phyloP scores from a whole-genome alignment of 1,284 basidiomycete species.

The Sphaerobolus stellatus region DNA sequence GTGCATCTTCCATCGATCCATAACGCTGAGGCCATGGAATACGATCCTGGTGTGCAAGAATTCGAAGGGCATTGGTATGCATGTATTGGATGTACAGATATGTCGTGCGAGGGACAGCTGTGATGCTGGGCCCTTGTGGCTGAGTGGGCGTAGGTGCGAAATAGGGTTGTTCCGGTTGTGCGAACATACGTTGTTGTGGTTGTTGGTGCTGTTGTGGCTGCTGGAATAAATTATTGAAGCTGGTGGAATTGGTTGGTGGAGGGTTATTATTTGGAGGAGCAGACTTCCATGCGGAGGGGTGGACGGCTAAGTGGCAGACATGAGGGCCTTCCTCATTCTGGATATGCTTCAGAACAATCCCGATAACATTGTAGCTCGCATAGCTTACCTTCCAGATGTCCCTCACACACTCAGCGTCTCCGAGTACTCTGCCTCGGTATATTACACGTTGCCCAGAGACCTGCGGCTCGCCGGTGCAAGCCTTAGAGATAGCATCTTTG shows the following conservation, averaged over 20 bases:
- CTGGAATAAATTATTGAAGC: not conserved
- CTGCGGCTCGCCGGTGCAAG: slow-evolving; percentile 64
- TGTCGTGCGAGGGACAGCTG: slow-evolving; percentile 1
- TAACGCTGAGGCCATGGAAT: slow-evolving; percentile 14
- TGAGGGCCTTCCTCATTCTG: slow-evolving; percentile 58
- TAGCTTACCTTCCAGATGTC: slow-evolving; percentile 63
- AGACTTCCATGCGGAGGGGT: slow-evolving; percentile 69
- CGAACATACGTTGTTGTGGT: not conserved
- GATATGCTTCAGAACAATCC: slow-evolving; percentile 15
- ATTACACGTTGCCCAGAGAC: slow-evolving; percentile 71
- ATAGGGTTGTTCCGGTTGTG: too few species aligned
- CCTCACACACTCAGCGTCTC: slow-evolving; percentile 61
- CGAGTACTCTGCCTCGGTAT: slow-evolving; percentile 66
- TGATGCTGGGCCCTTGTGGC: not conserved
- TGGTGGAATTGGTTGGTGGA: slow-evolving; percentile 7
- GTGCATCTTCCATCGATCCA: slow-evolving; percentile 16
- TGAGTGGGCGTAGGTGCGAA: not conserved
- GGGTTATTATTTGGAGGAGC: slow-evolving; percentile 38
- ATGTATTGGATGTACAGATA: slow-evolving; percentile 26
- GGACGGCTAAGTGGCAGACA: slow-evolving; percentile 71
- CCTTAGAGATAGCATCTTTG: slow-evolving; percentile 60
- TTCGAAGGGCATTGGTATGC: slow-evolving; percentile 33
- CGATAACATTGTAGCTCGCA: not conserved
- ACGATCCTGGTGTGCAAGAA: slow-evolving; percentile 23
- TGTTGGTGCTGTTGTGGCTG: not conserved